These are phyloP conservation scores for Tetrahymena malaccensis DNA, from an alignment of 73 alveolate genomes.

Conservation along the genomic window DNA sequence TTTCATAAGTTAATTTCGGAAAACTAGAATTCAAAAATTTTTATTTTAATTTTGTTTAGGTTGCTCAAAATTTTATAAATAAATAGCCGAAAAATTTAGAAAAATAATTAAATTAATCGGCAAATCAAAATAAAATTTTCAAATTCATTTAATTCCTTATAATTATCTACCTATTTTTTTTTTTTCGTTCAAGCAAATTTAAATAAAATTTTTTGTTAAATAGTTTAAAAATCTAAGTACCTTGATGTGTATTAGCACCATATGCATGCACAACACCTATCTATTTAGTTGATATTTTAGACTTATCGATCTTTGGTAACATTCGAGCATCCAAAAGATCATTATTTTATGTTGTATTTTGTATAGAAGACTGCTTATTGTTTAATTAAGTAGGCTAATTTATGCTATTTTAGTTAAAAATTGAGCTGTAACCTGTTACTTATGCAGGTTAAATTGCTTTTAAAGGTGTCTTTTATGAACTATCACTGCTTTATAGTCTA, in stretches of 20 bases:
- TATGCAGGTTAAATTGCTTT: not conserved
- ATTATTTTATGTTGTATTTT: not conserved
- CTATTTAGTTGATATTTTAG: slow-evolving; percentile 68
- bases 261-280: slow-evolving; percentile 77
- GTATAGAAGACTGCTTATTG: not conserved
- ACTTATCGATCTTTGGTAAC: slow-evolving; percentile 31
- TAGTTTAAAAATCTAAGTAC: not conserved
- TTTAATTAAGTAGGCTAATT: not conserved
- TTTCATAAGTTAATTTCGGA: too few relatives aligned
- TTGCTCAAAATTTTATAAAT: too few relatives aligned
- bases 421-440: not conserved
- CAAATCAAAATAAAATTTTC: too few relatives aligned
- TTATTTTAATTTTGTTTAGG: too few relatives aligned
- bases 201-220: not conserved
- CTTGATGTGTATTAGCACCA: slow-evolving; percentile 90
- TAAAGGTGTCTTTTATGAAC: not conserved
- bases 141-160: not conserved
- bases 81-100: too few relatives aligned
- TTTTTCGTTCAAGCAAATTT: not conserved
- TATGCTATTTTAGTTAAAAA: not conserved
- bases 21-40: too few relatives aligned
- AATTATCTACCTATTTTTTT: not conserved
- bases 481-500: not conserved
- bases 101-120: too few relatives aligned
- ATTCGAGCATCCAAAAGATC: not conserved